These are phyloP conservation scores for Penicillium dipodomyicola DNA, from an alignment of 495 filamentous ascomycete genomes.

Conservation along the genomic window DNA sequence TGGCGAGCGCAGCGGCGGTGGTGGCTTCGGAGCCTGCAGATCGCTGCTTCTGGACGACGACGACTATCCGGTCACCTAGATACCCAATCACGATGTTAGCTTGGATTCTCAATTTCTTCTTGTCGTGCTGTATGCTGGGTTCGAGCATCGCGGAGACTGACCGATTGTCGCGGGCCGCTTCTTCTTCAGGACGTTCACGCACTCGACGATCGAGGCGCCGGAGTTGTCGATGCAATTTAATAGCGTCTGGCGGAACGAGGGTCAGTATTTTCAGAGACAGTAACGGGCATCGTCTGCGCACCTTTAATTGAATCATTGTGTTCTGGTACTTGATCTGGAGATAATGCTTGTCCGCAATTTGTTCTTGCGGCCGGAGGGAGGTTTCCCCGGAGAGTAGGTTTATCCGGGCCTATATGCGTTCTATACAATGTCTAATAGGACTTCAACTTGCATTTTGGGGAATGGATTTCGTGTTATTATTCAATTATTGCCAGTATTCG, in stretches of 20 bases:
- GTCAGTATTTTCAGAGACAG: slow-evolving; percentile 3
- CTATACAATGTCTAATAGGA: not conserved
- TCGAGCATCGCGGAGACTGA: slow-evolving; percentile 42
- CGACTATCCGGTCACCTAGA: slow-evolving; percentile 91
- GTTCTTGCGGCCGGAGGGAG: slow-evolving; percentile 22
- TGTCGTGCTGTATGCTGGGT: not conserved
- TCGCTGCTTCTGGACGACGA: slow-evolving; percentile 95
- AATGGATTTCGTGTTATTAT: not conserved
- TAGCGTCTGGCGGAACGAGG: slow-evolving; percentile 68
- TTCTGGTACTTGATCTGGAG: slow-evolving; percentile 17
- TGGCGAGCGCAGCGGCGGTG: slow-evolving; percentile 60
- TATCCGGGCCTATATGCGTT: slow-evolving; percentile 14
- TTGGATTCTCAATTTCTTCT: not conserved
- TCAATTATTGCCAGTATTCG: not conserved
- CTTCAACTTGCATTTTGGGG: not conserved
- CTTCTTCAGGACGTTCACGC: slow-evolving; percentile 86
- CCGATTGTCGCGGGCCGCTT: slow-evolving; percentile 88
- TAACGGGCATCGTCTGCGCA: slow-evolving; percentile 27
- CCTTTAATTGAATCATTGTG: slow-evolving; percentile 99
- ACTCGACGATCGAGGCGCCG: slow-evolving; percentile 96
- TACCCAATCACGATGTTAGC: slow-evolving; percentile 11
- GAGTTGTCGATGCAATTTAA: slow-evolving; percentile 99
- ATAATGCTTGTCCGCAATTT: slow-evolving; percentile 26
- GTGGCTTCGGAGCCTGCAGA: slow-evolving; percentile 64
- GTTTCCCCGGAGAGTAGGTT: slow-evolving; percentile 30